Evolutionary conservation across 139 green algal genomes (phyloP).

Genomic region (Volvox africanus): DNA sequence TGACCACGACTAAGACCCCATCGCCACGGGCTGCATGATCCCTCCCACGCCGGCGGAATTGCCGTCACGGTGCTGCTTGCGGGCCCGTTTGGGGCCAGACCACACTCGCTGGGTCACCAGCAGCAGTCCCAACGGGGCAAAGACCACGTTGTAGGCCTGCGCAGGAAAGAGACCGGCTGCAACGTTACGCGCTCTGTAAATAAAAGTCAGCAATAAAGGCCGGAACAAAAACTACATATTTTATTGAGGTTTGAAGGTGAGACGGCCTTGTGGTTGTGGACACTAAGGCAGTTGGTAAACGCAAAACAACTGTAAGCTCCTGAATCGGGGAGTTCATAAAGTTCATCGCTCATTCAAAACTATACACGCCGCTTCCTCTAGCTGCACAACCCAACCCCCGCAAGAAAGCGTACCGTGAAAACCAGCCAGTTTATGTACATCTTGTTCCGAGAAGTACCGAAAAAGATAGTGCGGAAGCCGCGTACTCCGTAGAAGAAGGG

Average conservation of each 20-base stretch:
- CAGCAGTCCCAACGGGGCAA: not conserved
- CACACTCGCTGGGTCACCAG: slow-evolving; percentile 1
- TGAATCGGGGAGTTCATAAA: not conserved
- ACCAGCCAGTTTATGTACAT: slow-evolving; percentile 47
- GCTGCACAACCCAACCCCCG: not conserved
- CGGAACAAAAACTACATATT: not conserved
- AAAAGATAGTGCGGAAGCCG: slow-evolving; percentile 49
- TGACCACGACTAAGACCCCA: not conserved
- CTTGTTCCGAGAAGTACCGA: not conserved
- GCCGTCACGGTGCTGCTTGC: not conserved
- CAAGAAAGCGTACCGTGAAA: not conserved
- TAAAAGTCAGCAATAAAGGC: not conserved
- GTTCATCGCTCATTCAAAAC: not conserved
- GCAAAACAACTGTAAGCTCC: not conserved
- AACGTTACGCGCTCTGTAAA: not conserved
- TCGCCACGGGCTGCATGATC: not conserved
- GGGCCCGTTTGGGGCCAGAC: not conserved
- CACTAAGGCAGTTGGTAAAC: not conserved
- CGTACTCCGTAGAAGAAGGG: slow-evolving; percentile 51
- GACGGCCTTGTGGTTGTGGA: not conserved
- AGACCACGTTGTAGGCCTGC: slow-evolving; percentile 41
- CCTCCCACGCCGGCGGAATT: not conserved
- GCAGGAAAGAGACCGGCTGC: not conserved
- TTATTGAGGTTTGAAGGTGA: not conserved
- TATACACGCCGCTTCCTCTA: not conserved